Evolutionary conservation across 176 grass and related monocot genomes (phyloP), one percentile per base, ranked within the genome.

Genomic region (Bromus sterilis): DNA sequence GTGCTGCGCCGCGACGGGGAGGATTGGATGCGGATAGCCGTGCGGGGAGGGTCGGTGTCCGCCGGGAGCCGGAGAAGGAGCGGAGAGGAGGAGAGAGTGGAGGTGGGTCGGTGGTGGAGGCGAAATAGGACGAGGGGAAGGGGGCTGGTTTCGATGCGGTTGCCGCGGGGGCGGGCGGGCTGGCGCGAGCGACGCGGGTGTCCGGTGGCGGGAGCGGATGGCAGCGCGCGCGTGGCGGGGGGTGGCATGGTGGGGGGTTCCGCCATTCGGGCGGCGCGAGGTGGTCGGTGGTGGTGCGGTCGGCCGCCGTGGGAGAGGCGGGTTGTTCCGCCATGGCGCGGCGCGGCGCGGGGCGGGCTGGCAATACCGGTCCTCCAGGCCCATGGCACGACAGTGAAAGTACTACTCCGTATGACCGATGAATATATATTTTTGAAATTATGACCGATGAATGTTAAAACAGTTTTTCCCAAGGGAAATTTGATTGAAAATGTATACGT

Each of bases 51-150:
- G 33, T 3, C 59, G 26, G 66, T 59, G 15, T 30, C 39, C 31
- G 35, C 35, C 36, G 66, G 68, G 70, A 68, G 48, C 69, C 28
- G 66, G 67, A 49, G 42, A 55, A 25, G 30, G 3, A 10, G 60
- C 11, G 24, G 51, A 49, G 37, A 58, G 60, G n/a, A 61, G 64
- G 33, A 39, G 18, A 35, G 43, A 25, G 87, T 23, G 40, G 32
- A 25, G 62, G 39, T 32, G 61, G 68, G 58, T 31, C 60, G 24
- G 82, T 89, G 83, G 43, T 23, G 65, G 87, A 63, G 71, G 63
- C 82, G 78, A 86, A 85, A 86, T 89, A 85, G 83, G 78, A 28
- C 13, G 73, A 41, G 55, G 21, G 44, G 5, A 9, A 6, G 28
- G 36, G 46, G 69, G 35, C 9, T 44, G 65, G n/a, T 56, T 11